Percentiles rank a stretch among this genome's conserved stretches.
Evolutionary conservation across 495 filamentous ascomycete genomes (phyloP).

Genomic region (Parathielavia appendiculata): DNA sequence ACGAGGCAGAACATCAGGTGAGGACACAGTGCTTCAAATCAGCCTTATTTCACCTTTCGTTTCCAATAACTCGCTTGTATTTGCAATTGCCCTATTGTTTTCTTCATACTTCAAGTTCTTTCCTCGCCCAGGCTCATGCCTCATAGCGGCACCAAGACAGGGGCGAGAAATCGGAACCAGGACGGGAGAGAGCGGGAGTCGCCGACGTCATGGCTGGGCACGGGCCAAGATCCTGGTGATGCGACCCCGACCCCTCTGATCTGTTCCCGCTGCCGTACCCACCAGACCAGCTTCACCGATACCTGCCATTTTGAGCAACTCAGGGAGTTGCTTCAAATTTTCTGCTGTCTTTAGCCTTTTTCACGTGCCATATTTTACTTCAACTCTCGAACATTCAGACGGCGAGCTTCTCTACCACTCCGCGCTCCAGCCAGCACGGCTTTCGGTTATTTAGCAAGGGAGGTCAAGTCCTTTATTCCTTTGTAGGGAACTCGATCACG

Average conservation of each 20-base stretch:
- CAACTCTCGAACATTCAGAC: background rate
- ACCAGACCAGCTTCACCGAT: constrained; percentile 2
- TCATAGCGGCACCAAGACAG: no score
- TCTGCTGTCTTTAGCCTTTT: background rate
- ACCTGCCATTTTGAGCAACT: constrained; percentile 5
- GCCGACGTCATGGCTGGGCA: background rate
- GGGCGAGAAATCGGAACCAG: background rate
- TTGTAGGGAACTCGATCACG: background rate
- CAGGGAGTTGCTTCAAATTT: background rate
- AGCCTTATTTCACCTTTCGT: no score
- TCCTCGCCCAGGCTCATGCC: no score
- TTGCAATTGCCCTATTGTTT: no score
- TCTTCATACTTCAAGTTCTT: no score
- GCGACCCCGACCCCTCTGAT: no score
- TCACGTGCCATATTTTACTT: background rate
- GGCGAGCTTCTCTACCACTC: no score
- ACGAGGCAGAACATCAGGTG: no score
- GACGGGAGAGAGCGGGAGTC: background rate
- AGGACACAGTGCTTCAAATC: no score
- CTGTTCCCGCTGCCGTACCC: background rate
- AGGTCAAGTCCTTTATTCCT: no score
- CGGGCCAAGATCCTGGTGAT: background rate
- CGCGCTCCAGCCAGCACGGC: background rate
- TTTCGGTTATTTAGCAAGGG: background rate
- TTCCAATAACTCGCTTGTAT: no score